Conservation (phyloP, 805 yeast species). For the Henningerozyma blattae region DNA sequence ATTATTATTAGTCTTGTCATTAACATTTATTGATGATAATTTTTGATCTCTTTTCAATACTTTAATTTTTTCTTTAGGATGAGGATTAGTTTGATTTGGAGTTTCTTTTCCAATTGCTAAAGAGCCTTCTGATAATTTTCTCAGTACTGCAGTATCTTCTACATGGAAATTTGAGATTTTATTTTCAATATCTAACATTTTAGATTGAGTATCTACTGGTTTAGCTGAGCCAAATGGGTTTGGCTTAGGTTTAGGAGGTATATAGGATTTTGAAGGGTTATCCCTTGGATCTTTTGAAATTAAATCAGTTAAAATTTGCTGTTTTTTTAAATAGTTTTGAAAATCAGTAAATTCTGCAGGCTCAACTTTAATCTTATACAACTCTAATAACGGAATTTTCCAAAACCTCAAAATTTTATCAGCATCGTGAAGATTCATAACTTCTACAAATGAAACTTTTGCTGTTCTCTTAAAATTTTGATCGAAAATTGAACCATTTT, state of each 20-base stretch:
- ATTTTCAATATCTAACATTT: slow-evolving; percentile 50
- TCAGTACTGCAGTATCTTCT: slow-evolving; percentile 28
- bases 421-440: slow-evolving; percentile 31
- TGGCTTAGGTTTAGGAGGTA: slow-evolving; percentile 27
- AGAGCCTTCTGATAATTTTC: slow-evolving; percentile 16
- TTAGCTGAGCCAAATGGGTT: slow-evolving; percentile 80
- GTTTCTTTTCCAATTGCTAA: too few relatives aligned
- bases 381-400: slow-evolving; percentile 25
- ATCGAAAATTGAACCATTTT: slow-evolving; percentile 36
- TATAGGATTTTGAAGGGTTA: slow-evolving; percentile 11
- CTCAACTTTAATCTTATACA: slow-evolving; percentile 26
- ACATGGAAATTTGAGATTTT: slow-evolving; percentile 30
- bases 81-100: slow-evolving; percentile 4
- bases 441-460: slow-evolving; percentile 32
- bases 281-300: slow-evolving; percentile 10
- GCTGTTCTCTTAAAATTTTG: slow-evolving; percentile 48
- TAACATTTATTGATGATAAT: too few relatives aligned
- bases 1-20: neutral
- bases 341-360: slow-evolving; percentile 30
- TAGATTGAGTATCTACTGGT: slow-evolving; percentile 69
- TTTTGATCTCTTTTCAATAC: slow-evolving; percentile 3
- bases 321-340: slow-evolving; percentile 22
- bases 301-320: slow-evolving; percentile 17
- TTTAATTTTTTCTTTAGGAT: slow-evolving; percentile 3
- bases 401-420: slow-evolving; percentile 24